Conservation (phyloP, 331 rosid species). For the Saraca asoca region DNA sequence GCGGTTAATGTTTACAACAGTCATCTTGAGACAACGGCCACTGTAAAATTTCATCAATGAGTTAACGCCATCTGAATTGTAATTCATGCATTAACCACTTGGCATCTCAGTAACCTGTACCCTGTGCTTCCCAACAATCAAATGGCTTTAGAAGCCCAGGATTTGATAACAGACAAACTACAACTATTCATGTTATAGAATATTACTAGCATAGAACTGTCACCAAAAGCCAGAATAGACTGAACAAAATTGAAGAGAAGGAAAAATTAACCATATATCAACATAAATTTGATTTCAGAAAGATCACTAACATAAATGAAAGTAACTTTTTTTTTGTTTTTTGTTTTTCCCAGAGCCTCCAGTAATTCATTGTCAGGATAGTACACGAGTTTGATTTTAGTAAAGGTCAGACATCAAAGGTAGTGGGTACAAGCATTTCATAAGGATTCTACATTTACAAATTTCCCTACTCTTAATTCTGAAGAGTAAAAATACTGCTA, state of each 20-base stretch:
- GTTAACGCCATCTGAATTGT: background rate
- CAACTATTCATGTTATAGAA: background rate
- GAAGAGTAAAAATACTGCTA: slow-evolving; percentile 21
- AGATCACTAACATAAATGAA: background rate
- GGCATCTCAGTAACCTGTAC: background rate
- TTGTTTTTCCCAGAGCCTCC: slow-evolving; percentile 2
- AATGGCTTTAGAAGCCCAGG: background rate
- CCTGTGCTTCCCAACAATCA: background rate
- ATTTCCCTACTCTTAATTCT: slow-evolving; percentile 20
- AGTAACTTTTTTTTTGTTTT: background rate
- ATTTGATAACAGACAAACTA: background rate
- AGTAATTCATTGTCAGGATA: slow-evolving; percentile 18
- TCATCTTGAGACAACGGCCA: background rate
- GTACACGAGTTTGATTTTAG: slow-evolving; percentile 27
- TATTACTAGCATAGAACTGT: background rate
- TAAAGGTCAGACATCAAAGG: slow-evolving; percentile 18
- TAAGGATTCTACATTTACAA: slow-evolving; percentile 41
- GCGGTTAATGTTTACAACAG: background rate
- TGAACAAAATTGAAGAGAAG: background rate
- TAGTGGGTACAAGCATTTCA: slow-evolving; percentile 33
- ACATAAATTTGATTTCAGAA: no score
- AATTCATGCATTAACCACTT: background rate
- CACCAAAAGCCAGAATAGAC: background rate
- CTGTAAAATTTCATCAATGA: no score
- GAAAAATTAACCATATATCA: no score